Evolutionary conservation across 2,329 filamentous ascomycete species (phyloP), one percentile per base, ranked within the genome.

Genomic region (Clonostachys chloroleuca): DNA sequence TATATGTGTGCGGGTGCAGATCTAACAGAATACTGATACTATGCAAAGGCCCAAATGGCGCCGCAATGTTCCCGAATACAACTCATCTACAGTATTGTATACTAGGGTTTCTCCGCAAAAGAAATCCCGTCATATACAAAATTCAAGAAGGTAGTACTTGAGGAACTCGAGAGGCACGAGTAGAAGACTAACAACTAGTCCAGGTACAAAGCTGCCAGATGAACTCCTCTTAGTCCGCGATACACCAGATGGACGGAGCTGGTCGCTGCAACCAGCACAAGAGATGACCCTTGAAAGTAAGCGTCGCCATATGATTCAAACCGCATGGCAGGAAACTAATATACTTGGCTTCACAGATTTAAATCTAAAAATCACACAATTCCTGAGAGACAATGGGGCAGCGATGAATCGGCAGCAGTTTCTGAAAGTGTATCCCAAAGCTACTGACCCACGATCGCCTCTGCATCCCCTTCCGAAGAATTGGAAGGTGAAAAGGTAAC

Each of bases 211-310:
- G 7, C 18, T 47, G n/a, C 46, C 46, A 6, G 46, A 47, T 3
- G 34, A 47, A 34, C 34, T 47, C 10, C 13, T 47, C 20, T 42
- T 47, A 18, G 46, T 47, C 13, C 41, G 36, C 24, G 34, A 43
- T n/a, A 33, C n/a, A 17, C 37, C n/a, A 10, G 40, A 35, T 5
- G 12, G 16, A 13, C 37, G 42, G 10, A 34, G 42, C 13, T 46
- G 33, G 20, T 41, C 30, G 13, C 44, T 46, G 16, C 37, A 46
- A 33, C 44, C 44, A 16, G 44, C 44, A 13, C 12, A 30, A 16
- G 37, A 42, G n/a, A 46, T 46, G 44, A 42, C 44, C 4, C n/a
- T 46, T 13, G 14, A 42, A 41, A 40, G 44, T 46, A 41, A 41
- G 40, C 17, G 12, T 30, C 24, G 24, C 24, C 10, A 10, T 30